A percentile compares a stretch with the other conserved stretches of the same genome.
These are phyloP conservation scores for Dendryphion nanum DNA, from an alignment of 2,329 filamentous ascomycete genomes.

Conservation along the genomic window DNA sequence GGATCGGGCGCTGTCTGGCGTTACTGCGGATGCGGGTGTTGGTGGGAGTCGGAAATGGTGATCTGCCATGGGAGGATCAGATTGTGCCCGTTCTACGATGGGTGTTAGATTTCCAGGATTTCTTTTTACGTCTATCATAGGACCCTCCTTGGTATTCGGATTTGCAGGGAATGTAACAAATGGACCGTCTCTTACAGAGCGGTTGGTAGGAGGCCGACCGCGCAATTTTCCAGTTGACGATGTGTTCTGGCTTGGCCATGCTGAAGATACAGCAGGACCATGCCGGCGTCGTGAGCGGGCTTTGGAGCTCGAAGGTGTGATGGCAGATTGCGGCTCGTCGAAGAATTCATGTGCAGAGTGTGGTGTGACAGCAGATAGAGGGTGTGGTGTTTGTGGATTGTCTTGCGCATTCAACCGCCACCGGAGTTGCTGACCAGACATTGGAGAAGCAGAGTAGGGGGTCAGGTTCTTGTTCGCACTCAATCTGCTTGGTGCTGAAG, in stretches of 20 bases:
- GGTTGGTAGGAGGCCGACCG: constrained; percentile 75
- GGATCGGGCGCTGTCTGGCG: constrained; percentile 24
- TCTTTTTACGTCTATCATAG: constrained; percentile 46
- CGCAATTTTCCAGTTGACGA: constrained; percentile 68
- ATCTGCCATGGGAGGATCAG: constrained; percentile 35
- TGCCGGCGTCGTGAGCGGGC: constrained; percentile 63
- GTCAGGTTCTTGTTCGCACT: constrained; percentile 32
- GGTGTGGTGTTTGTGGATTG: constrained; percentile 67
- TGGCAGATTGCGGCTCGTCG: constrained; percentile 68
- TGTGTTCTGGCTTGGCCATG: constrained; percentile 71
- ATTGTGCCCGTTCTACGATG: constrained; percentile 44
- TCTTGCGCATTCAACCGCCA: constrained; percentile 57
- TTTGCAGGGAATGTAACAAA: constrained; percentile 69
- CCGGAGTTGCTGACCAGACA: constrained; percentile 42
- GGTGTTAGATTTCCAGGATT: constrained; percentile 44
- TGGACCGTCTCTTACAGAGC: constrained; percentile 63
- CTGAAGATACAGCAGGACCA: constrained; percentile 85
- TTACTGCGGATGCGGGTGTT: constrained; percentile 38
- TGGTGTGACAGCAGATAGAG: constrained; percentile 75
- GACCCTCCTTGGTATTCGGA: constrained; percentile 49
- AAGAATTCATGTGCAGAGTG: constrained; percentile 51
- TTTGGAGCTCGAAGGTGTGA: constrained; percentile 59
- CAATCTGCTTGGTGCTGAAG: constrained; percentile 34
- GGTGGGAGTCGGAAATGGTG: constrained; percentile 40
- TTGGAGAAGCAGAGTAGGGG: constrained; percentile 44